Conservation (phyloP, 2,329 filamentous ascomycete genomes). For the Penicillium sp. region DNA sequence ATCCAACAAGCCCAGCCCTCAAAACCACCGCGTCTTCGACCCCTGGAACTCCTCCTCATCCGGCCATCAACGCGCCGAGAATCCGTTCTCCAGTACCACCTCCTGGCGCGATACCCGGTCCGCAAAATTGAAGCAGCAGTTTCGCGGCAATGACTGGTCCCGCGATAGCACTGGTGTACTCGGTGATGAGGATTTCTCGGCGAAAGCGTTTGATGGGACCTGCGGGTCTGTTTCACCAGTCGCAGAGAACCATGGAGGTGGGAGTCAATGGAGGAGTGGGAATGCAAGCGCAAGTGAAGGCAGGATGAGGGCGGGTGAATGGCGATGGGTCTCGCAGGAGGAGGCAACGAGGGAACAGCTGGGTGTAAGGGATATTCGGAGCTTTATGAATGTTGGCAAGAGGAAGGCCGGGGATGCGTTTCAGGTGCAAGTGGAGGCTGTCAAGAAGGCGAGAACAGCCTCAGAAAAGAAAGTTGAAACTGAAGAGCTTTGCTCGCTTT, state of each 20-base stretch:
- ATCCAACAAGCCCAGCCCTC: conserved; percentile 5
- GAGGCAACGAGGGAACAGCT: conserved; percentile 32
- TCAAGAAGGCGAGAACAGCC: conserved; percentile 19
- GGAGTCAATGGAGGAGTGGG: background rate
- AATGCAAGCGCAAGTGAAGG: background rate
- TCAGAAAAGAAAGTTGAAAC: background rate
- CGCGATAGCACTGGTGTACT: background rate
- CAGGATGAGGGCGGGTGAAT: conserved; percentile 55
- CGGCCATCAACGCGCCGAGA: conserved; percentile 78
- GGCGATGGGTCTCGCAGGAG: conserved; percentile 49
- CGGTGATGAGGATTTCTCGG: background rate
- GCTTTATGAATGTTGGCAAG: conserved; percentile 53
- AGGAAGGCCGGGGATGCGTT: conserved; percentile 42
- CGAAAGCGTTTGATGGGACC: conserved; percentile 23
- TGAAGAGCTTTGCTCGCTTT: background rate
- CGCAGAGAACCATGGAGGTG: background rate
- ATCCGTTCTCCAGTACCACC: conserved; percentile 61
- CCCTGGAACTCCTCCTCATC: conserved; percentile 68
- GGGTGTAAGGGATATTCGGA: conserved; percentile 49
- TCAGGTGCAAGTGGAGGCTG: conserved; percentile 21
- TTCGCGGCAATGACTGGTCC: conserved; percentile 62
- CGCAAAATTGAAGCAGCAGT: conserved; percentile 71
- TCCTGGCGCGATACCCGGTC: conserved; percentile 74
- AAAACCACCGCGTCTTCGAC: conserved; percentile 43
- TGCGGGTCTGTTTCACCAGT: background rate